These are phyloP conservation scores for Termitomyces sp. DNA, from an alignment of 768 basidiomycete genomes.

Conservation along the genomic window DNA sequence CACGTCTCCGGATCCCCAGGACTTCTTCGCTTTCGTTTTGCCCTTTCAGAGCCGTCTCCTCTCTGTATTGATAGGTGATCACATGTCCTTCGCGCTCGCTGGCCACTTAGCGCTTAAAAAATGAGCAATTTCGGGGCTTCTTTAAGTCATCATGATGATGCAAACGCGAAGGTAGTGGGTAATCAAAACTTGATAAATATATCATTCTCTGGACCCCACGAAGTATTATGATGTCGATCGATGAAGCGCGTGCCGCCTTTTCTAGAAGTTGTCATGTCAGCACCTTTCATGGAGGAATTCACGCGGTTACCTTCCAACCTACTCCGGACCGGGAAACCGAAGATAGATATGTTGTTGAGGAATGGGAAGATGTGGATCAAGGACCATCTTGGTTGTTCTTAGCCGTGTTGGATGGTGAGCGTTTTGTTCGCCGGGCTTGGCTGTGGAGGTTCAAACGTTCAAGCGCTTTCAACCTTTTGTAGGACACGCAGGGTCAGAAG, in stretches of 20 bases:
- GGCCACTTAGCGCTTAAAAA: not conserved
- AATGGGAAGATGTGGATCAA: constrained; percentile 12
- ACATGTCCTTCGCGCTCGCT: not conserved
- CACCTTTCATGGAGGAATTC: constrained; percentile 3
- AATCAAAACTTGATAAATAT: constrained; percentile 7
- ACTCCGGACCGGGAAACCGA: constrained; percentile 8
- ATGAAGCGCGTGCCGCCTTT: constrained; percentile 11
- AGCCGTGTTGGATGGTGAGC: constrained; percentile 13
- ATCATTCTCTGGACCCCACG: not conserved
- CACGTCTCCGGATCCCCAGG: too few species aligned
- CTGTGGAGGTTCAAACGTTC: not conserved
- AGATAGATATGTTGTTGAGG: constrained; percentile 14
- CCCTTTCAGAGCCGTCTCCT: not conserved
- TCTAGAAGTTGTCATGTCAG: not conserved
- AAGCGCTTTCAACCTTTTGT: not conserved
- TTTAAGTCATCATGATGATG: constrained; percentile 13
- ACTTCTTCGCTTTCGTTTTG: not conserved
- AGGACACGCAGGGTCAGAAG: constrained; percentile 13
- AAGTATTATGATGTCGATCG: constrained; percentile 3
- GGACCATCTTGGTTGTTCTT: constrained; percentile 13
- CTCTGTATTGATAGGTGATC: not conserved
- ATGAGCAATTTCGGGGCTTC: not conserved
- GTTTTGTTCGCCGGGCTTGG: not conserved
- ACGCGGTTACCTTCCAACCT: constrained; percentile 15
- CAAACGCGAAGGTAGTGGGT: not conserved